A percentile compares a stretch with the other conserved stretches of the same genome.
Conservation (phyloP, 2,329 filamentous ascomycete species). For the Colletotrichum truncatum region DNA sequence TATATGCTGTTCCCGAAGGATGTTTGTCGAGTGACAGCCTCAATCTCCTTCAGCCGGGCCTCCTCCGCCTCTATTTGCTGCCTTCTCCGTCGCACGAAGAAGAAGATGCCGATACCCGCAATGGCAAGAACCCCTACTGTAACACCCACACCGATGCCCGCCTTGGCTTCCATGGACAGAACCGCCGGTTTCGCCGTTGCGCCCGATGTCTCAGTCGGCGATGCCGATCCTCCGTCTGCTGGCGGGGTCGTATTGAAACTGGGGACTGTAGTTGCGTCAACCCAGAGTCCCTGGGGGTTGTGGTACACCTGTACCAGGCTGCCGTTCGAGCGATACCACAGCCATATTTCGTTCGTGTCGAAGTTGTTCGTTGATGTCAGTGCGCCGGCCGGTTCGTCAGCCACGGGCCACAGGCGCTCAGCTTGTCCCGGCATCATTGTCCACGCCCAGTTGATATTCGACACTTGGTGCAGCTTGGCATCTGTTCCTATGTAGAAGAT, state of each 20-base stretch:
- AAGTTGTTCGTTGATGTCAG: slow-evolving; percentile 41
- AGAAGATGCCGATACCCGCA: slow-evolving; percentile 55
- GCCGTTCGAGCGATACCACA: slow-evolving; percentile 46
- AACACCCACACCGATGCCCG: slow-evolving; percentile 65
- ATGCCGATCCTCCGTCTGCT: slow-evolving; percentile 4
- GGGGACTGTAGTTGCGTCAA: slow-evolving; percentile 36
- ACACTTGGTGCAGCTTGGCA: slow-evolving; percentile 40
- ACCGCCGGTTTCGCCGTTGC: slow-evolving; percentile 40
- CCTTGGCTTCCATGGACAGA: slow-evolving; percentile 60
- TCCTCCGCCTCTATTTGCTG: slow-evolving; percentile 36
- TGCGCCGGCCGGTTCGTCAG: slow-evolving; percentile 39
- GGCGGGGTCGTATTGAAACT: slow-evolving; percentile 34
- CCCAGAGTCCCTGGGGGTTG: slow-evolving; percentile 40
- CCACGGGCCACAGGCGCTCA: slow-evolving; percentile 38
- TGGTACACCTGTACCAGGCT: slow-evolving; percentile 41
- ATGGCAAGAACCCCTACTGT: slow-evolving; percentile 52
- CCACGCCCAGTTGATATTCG: slow-evolving; percentile 41
- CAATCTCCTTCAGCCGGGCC: slow-evolving; percentile 32
- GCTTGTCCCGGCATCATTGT: slow-evolving; percentile 33
- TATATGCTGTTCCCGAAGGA: slow-evolving; percentile 32
- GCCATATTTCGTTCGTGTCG: slow-evolving; percentile 34
- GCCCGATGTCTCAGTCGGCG: slow-evolving; percentile 37
- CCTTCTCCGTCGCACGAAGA: slow-evolving; percentile 53
- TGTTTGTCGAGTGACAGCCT: slow-evolving; percentile 35
- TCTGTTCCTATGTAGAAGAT: slow-evolving; percentile 50